Percentiles rank a stretch among this genome's conserved stretches.
These are phyloP conservation scores for Lenzites betulinus DNA, from an alignment of 768 basidiomycete species.

Conservation along the genomic window DNA sequence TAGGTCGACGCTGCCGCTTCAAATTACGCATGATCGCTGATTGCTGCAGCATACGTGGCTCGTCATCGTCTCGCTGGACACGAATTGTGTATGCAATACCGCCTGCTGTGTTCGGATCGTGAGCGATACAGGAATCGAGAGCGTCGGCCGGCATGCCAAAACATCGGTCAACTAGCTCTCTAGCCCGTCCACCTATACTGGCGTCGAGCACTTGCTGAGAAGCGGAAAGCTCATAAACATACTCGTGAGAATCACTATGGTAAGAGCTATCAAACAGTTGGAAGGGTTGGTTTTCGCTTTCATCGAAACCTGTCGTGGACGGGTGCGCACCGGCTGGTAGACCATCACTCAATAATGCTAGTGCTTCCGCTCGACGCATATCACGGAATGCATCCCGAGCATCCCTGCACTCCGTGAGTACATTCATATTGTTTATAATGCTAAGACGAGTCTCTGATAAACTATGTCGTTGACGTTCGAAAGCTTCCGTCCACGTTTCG, in stretches of 20 bases:
- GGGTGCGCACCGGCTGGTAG: neutral
- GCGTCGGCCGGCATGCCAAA: no score
- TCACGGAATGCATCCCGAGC: neutral
- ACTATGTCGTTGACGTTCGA: neutral
- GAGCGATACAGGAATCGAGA: no score
- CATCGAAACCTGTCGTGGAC: neutral
- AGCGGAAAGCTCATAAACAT: neutral
- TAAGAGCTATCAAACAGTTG: neutral
- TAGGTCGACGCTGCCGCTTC: no score
- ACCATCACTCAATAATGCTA: neutral
- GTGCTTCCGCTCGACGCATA: neutral
- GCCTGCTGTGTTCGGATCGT: no score
- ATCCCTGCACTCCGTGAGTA: neutral
- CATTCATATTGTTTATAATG: no score
- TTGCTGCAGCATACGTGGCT: no score
- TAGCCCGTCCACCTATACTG: neutral
- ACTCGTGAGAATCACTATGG: neutral
- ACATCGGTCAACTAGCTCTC: no score
- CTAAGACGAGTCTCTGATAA: neutral
- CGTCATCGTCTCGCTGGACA: no score
- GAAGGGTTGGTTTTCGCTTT: neutral
- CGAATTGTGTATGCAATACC: no score
- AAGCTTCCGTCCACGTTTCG: neutral
- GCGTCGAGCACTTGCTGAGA: neutral
- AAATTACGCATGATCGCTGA: no score